Conservation (phyloP, 441 rosid genomes). For the Lepidium campestre region DNA sequence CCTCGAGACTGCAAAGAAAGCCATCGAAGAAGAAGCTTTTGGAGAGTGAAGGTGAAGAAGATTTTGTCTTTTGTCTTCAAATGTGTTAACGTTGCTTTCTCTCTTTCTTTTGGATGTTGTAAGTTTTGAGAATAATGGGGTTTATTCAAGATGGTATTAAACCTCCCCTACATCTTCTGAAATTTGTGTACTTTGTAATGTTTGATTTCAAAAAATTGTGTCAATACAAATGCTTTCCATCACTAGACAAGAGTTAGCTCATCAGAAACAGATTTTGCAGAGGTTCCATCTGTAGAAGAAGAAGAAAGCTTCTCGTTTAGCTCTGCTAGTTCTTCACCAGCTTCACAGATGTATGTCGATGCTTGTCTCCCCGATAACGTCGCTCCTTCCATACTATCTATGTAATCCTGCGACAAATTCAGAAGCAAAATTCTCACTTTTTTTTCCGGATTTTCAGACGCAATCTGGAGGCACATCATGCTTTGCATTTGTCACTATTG, state of each 20-base stretch:
- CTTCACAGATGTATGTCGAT: slow-evolving; percentile 73
- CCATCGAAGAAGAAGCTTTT: slow-evolving; percentile 39
- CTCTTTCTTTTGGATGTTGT: not conserved
- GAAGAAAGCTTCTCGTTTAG: slow-evolving; percentile 56
- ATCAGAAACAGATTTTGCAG: slow-evolving; percentile 32
- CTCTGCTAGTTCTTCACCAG: slow-evolving; percentile 73
- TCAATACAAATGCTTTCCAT: not conserved
- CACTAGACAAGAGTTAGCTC: slow-evolving; percentile 61
- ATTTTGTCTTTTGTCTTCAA: not conserved
- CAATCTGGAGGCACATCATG: not conserved
- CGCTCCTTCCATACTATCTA: slow-evolving; percentile 99
- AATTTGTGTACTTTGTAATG: not conserved
- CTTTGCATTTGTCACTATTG: no score
- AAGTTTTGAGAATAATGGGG: not conserved
- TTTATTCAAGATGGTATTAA: no score
- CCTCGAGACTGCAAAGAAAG: slow-evolving; percentile 49
- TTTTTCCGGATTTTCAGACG: not conserved
- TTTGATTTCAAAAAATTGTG: not conserved
- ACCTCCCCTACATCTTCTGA: no score
- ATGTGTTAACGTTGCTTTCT: not conserved
- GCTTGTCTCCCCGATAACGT: slow-evolving; percentile 91
- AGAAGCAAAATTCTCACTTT: not conserved
- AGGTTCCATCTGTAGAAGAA: no score
- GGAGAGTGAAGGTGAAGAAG: not conserved
- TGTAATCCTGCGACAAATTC: slow-evolving; percentile 63